These are phyloP conservation scores for Calycina herbarum DNA, from an alignment of 2,329 filamentous ascomycete genomes.

Conservation along the genomic window DNA sequence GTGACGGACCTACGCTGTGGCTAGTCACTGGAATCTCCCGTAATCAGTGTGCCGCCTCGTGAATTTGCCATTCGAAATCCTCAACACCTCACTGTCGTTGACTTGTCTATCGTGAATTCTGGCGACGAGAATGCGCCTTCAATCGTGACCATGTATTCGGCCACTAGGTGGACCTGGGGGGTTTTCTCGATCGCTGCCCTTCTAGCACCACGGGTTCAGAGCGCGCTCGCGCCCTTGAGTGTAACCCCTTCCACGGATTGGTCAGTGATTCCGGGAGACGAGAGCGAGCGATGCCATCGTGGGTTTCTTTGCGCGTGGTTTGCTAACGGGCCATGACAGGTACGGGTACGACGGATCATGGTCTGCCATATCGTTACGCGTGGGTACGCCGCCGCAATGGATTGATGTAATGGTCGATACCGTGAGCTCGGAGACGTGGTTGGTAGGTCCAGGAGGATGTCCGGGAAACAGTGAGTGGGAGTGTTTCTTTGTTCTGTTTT, in stretches of 20 bases:
- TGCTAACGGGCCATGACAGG: slow-evolving; percentile 41
- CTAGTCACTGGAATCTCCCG: slow-evolving; percentile 2
- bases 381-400: slow-evolving; percentile 53
- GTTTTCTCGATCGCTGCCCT: slow-evolving; percentile 16
- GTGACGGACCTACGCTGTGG: neutral
- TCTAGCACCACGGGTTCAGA: slow-evolving; percentile 14
- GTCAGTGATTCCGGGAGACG: slow-evolving; percentile 12
- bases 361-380: slow-evolving; percentile 66
- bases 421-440: slow-evolving; percentile 70
- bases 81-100: slow-evolving; percentile 7
- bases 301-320: neutral
- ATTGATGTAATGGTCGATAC: slow-evolving; percentile 64
- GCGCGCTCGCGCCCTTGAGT: slow-evolving; percentile 26
- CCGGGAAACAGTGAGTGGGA: slow-evolving; percentile 31
- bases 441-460: slow-evolving; percentile 60
- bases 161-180: slow-evolving; percentile 22
- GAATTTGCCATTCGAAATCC: neutral
- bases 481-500: slow-evolving; percentile 7
- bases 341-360: slow-evolving; percentile 68
- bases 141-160: slow-evolving; percentile 27
- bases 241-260: slow-evolving; percentile 34
- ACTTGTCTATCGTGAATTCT: neutral
- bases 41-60: slow-evolving; percentile 4
- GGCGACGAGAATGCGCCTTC: slow-evolving; percentile 16
- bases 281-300: neutral